A percentile compares a stretch with the other conserved stretches of the same genome.
phyloP scores from a whole-genome alignment of 305 asterid species.

The Ilex paraguariensis region DNA sequence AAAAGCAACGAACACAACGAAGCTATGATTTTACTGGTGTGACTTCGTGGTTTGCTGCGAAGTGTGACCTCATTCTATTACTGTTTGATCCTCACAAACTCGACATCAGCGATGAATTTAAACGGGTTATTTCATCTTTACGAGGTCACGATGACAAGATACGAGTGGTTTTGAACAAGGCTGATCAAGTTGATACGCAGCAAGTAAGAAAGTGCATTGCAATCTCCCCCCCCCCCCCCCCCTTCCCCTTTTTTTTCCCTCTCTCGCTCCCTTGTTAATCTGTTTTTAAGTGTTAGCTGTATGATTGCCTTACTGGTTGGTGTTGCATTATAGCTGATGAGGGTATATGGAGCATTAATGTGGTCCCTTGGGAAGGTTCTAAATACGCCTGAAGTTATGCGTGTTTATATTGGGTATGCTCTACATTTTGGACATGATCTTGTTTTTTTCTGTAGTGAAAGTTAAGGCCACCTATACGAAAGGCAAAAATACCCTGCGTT shows the following conservation, averaged over 20 bases:
- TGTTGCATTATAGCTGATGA: slow-evolving; percentile 67
- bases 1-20: slow-evolving; percentile 91
- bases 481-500: too few relatives aligned
- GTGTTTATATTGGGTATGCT: slow-evolving; percentile 90
- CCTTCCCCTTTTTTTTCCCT: background rate
- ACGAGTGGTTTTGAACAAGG: slow-evolving; percentile 92
- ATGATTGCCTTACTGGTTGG: slow-evolving; percentile 2
- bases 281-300: background rate
- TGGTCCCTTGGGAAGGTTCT: slow-evolving; percentile 97
- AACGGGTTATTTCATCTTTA: slow-evolving; percentile 81
- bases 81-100: slow-evolving; percentile 96
- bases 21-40: slow-evolving; percentile 98
- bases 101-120: slow-evolving; percentile 42
- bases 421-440: background rate
- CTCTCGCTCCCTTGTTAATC: background rate
- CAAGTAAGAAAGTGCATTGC: slow-evolving; percentile 41
- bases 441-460: background rate
- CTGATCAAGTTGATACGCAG: slow-evolving; percentile 84
- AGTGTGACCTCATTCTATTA: slow-evolving; percentile 83
- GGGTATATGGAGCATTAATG: slow-evolving; percentile 98
- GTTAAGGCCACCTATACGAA: too few relatives aligned
- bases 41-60: slow-evolving; percentile 93
- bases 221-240: background rate
- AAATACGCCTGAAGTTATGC: slow-evolving; percentile 89
- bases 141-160: slow-evolving; percentile 95